Evolutionary conservation across 2,329 filamentous ascomycete genomes (phyloP), one percentile per base, ranked within the genome.

Genomic region (Diplodia seriata): DNA sequence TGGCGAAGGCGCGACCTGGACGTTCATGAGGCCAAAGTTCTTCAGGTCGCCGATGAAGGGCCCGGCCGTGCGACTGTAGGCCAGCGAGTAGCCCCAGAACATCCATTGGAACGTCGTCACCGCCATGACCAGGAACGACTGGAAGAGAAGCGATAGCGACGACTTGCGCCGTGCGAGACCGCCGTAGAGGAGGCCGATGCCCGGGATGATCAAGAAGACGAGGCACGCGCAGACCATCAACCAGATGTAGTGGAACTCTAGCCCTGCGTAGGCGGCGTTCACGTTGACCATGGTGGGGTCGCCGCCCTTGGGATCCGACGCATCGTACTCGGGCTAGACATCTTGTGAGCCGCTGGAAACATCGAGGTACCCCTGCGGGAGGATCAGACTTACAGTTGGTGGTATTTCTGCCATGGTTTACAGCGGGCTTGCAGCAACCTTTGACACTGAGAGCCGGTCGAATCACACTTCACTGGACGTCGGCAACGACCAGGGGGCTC

Each of bases 171-270:
- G 83, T 5, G 87, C 84, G 33, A 90, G 82, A 66, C 88, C 88
- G 68, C 86, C 85, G 76, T 90, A 90, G 0, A 90, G 79, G 8
- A 90, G 81, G 57, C 87, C 88, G 71, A 90, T 87, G 23, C 87
- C 88, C 0, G 88, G 88, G 68, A 90, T 88, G 74, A 90, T 90
- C 62, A 90, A 77, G 84, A 86, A 90, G 66, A 90, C 87, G 66
- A 90, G 81, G 75, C 85, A 87, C 15, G 80, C 81, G 74, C 86
- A 88, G 71, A 87, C 81, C 66, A 86, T 76, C 57, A 87, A 81
- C 73, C 88, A 90, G 49, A 83, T 82, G 75, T 89, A 89, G 73
- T 90, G 84, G 77, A 82, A 88, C 74, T 90, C 87, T 67, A 84
- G 78, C 8, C 87, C 87, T 29, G 76, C 76, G 74, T 87, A 90